Evolutionary conservation across 2,329 filamentous ascomycete species (phyloP).

Genomic region (Aspergillus latus): DNA sequence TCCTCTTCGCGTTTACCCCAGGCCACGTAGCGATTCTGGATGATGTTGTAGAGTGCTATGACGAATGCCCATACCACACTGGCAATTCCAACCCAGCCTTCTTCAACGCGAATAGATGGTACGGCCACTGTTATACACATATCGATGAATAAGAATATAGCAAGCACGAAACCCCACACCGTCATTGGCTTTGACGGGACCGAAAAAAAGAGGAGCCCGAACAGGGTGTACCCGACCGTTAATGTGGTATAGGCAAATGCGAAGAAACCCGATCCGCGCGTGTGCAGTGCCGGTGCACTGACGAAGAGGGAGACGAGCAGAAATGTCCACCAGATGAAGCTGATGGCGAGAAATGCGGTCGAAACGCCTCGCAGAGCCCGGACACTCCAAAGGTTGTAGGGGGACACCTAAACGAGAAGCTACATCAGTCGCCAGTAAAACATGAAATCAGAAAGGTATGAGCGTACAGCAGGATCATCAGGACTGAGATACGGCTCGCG

Average conservation of each 20-base stretch:
- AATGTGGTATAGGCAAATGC: conserved; percentile 81
- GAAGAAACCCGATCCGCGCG: conserved; percentile 88
- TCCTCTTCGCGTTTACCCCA: conserved; percentile 95
- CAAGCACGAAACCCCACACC: conserved; percentile 67
- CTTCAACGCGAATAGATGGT: conserved; percentile 71
- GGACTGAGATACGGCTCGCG: conserved; percentile 66
- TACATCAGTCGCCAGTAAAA: neutral
- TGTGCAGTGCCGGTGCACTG: conserved; percentile 81
- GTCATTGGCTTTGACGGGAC: conserved; percentile 78
- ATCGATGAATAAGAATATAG: conserved; percentile 68
- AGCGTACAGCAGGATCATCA: conserved; percentile 74
- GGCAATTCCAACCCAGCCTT: conserved; percentile 86
- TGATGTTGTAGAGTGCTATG: conserved; percentile 74
- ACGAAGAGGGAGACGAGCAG: conserved; percentile 88
- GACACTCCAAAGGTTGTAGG: conserved; percentile 93
- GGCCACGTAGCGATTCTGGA: conserved; percentile 77
- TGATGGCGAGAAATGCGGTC: conserved; percentile 70
- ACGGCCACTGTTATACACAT: conserved; percentile 78
- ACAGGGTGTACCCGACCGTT: conserved; percentile 71
- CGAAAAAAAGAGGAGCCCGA: conserved; percentile 82
- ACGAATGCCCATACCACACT: conserved; percentile 81
- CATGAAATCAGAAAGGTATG: neutral
- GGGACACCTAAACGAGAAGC: conserved; percentile 60
- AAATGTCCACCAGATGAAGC: conserved; percentile 89
- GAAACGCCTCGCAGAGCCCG: conserved; percentile 77